A percentile compares a stretch with the other conserved stretches of the same genome.
Conservation (phyloP, 495 filamentous ascomycete genomes). For the Friedmanniomyces endolithicus region DNA sequence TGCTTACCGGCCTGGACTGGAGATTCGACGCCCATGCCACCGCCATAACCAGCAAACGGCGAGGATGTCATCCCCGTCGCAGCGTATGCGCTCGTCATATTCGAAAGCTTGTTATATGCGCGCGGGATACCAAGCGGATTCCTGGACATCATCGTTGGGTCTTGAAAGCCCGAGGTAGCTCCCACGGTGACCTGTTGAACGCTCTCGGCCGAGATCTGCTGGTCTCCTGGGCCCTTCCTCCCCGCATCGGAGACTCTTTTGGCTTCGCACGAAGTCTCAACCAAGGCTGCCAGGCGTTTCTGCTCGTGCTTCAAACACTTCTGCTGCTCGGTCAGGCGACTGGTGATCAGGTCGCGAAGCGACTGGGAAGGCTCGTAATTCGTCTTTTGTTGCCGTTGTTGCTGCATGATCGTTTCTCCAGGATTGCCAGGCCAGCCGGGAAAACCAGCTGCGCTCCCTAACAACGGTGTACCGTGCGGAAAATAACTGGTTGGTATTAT, state of each 20-base stretch:
- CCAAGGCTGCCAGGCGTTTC: neutral
- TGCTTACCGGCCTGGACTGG: neutral
- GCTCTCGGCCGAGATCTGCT: neutral
- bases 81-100: too few relatives aligned
- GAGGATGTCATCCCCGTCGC: too few relatives aligned
- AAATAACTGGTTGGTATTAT: too few relatives aligned
- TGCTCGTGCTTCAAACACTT: neutral
- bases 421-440: neutral
- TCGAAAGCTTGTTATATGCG: too few relatives aligned
- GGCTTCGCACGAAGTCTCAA: neutral
- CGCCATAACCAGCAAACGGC: too few relatives aligned
- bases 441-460: neutral
- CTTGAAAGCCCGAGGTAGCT: too few relatives aligned
- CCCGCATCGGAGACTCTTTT: neutral
- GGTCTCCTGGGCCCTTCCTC: neutral
- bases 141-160: too few relatives aligned
- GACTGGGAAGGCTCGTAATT: constrained; percentile 3
- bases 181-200: too few relatives aligned
- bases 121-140: too few relatives aligned
- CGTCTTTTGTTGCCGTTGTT: neutral
- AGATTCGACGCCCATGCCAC: neutral
- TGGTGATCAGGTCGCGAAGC: neutral
- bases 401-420: neutral
- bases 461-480: too few relatives aligned
- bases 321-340: neutral